Evolutionary conservation across 352 stramenopile species (phyloP), one percentile per base, ranked within the genome.

Genomic region (Pythium sukuiense): DNA sequence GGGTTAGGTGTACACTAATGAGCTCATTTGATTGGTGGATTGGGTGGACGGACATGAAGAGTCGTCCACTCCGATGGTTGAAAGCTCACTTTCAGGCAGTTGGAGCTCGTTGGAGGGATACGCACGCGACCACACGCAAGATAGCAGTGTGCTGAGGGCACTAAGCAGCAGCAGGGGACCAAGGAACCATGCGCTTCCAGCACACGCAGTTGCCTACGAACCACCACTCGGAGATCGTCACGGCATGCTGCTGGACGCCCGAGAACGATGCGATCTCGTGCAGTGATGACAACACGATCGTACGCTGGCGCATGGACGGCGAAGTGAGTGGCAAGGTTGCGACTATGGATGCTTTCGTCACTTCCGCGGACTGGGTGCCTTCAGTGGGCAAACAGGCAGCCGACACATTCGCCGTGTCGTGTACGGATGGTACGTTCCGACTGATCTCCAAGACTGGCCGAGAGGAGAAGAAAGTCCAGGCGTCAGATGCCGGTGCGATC

Each of bases 401-500:
- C 24, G 87, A 95, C 56, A 91, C 83, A 0, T 95, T 98, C 61
- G 94, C 90, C 7, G 77, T 97, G 37, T 82, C 86, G 3, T 97
- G 93, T 74, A 96, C 89, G 2, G 94, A 98, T 60, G 87, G 79
- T 30, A 97, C 87, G 0, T 87, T 98, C 18, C 85, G 90, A 0
- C 67, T 98, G 46, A 82, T 98, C 57, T 91, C 87, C 48, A 96
- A 95, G 68, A 93, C 61, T 3, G 93, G 93, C 9, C 76, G 91
- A 0, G 92, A 98, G 59, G 93, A 98, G 76, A 98, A 98, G 74
- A 91, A 92, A 55, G 85, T 97, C 0, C 71, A 89, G 32, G 89
- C 79, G 11, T 92, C 80, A 26, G 83, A 93, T 20, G 79, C 76
- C 55, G 93, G 90, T 18, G 92, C 92, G 20, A 83, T 97, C 35